Base-by-base conservation (phyloP, 2,329 filamentous ascomycete species). In the Coniella lustricola region DNA sequence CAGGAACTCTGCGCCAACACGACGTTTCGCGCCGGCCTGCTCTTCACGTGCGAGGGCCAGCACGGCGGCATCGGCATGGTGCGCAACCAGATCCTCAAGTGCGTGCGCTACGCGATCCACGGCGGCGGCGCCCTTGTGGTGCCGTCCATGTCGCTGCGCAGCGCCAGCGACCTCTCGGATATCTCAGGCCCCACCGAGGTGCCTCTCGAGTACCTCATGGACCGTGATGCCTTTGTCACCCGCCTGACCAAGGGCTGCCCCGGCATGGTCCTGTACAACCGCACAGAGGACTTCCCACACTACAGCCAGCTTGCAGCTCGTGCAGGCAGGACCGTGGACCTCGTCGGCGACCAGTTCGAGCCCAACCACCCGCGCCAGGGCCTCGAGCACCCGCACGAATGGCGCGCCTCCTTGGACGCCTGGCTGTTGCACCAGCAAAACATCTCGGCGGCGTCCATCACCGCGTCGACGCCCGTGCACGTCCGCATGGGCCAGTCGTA, bases 1-100 rank as follows among this genome's bases (percentile, higher is more conserved):
- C 59, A 53, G 12, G 56, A 62, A 2, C 56, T 64, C 4, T 70
- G 66, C 44, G 54, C 56, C 1, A 57, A 59, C 13, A 58, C 53
- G n/a, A 37, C 54, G 1, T 69, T 67, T 51, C 63, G 64, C 13
- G 52, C 57, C 0, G 64, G 62, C 20, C 49, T 70, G 10, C 50
- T 69, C 2, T 70, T 69, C 45, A 67, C 57, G 25, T 69, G 67
- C 55, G 65, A 68, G 41, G 65, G 62, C 5, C 65, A 66, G 46
- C 61, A 63, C 29, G 67, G 67, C 32, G 66, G 66, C 21, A 59
- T 69, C 40, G 66, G 63, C 34, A 67, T 69, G 61, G 56, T 69
- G 33, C 60, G 67, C 22, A 67, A 68, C 48, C 65, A 67, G 52
- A 67, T 70, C 17, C 54, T 70, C 3, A 68, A 67, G 42, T 70